These are phyloP conservation scores for Fraxinus quadrangulata DNA, from an alignment of 257 asterid species.

Conservation along the genomic window DNA sequence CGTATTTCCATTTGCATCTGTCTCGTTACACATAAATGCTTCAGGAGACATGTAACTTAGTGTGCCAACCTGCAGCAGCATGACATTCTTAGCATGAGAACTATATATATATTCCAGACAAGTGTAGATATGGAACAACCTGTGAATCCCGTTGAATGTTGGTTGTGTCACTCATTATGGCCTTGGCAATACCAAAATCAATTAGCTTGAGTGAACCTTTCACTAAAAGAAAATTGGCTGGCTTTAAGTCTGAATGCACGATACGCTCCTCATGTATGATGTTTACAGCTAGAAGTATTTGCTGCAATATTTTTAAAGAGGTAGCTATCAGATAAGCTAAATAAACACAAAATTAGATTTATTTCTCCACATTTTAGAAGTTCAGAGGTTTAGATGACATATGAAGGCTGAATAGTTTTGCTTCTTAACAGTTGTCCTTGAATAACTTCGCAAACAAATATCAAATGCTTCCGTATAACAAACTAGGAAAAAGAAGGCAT, in stretches of 20 bases:
- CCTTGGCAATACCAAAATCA: slow-evolving; percentile 98
- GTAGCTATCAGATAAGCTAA: slow-evolving; percentile 24
- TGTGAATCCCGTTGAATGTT: slow-evolving; percentile 97
- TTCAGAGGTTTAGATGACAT: not conserved
- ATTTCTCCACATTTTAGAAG: slow-evolving; percentile 6
- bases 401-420: not conserved
- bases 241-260: slow-evolving; percentile 97
- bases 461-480: not conserved
- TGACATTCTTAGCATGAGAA: slow-evolving; percentile 21
- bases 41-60: slow-evolving; percentile 99
- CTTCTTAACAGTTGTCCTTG: not conserved
- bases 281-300: slow-evolving; percentile 91
- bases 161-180: slow-evolving; percentile 95
- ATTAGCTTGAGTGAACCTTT: slow-evolving; percentile 93
- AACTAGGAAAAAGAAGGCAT: not conserved
- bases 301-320: slow-evolving; percentile 51
- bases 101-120: not conserved
- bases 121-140: slow-evolving; percentile 45
- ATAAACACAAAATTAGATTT: slow-evolving; percentile 12
- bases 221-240: slow-evolving; percentile 98
- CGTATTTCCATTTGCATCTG: slow-evolving; percentile 79
- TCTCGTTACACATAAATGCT: slow-evolving; percentile 96
- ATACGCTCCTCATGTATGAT: slow-evolving; percentile 98
- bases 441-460: not conserved
- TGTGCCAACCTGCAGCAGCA: slow-evolving; percentile 78